Evolutionary conservation across 495 filamentous ascomycete genomes (phyloP).

Genomic region (Letharia lupina): DNA sequence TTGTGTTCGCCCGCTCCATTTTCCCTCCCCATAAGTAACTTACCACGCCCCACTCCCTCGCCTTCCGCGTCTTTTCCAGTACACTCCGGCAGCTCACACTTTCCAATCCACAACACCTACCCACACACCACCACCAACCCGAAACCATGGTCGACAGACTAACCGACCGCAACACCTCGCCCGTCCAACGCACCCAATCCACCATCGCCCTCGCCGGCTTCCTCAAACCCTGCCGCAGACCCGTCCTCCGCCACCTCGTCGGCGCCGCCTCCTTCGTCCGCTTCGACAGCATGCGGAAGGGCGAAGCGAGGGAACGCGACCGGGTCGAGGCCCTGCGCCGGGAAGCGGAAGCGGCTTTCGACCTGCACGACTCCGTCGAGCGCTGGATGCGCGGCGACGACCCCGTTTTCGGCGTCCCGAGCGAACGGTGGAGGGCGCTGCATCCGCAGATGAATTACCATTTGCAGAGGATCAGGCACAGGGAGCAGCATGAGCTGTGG

Average conservation of each 20-base stretch:
- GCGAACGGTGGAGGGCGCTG: not conserved
- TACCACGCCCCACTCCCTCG: not conserved
- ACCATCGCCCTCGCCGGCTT: not conserved
- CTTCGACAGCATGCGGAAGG: not conserved
- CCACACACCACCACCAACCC: not conserved
- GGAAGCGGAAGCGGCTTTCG: not conserved
- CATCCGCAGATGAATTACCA: conserved; percentile 2
- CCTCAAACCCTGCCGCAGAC: not conserved
- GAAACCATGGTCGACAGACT: not conserved
- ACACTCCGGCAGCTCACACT: not conserved
- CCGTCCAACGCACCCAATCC: not conserved
- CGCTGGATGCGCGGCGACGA: not conserved
- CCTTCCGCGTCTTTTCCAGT: not conserved
- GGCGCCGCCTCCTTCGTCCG: not conserved
- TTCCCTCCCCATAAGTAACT: not conserved
- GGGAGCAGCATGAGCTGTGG: conserved; percentile 3
- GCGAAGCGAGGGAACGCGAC: not conserved
- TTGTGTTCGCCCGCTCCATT: not conserved
- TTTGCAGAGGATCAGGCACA: not conserved
- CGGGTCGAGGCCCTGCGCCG: not conserved
- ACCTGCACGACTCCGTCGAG: not conserved
- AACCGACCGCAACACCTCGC: not conserved
- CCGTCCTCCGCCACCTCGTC: not conserved
- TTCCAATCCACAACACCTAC: not conserved
- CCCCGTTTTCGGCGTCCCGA: not conserved